Evolutionary conservation across 1,284 basidiomycete species (phyloP), one percentile per base, ranked within the genome.

Genomic region (Sporisorium graminicola): DNA sequence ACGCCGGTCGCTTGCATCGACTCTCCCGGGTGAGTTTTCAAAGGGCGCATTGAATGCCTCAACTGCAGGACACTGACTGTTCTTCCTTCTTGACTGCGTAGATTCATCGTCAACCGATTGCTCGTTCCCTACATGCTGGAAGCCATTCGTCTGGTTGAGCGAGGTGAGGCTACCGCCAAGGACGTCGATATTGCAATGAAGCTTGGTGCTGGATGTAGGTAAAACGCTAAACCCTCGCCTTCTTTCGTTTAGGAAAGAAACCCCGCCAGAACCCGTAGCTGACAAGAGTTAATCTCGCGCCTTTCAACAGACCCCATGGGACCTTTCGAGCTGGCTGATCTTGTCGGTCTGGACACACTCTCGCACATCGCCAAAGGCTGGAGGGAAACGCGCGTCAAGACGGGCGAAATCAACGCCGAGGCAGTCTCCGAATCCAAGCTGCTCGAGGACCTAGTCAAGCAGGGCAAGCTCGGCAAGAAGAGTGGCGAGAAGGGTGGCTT

Each of bases 111-210:
- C 74, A 89, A 89, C 82, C 87, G 89, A 29, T 81, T 89, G 16
- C 83, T 82, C 42, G 88, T 89, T 8, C 88, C 88, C 8, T 89
- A 89, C 83, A 86, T 89, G 84, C 87, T 89, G 69, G 89, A 90
- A 81, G 88, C 89, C 1, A 88, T 89, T 60, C 84, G 88, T 40
- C 89, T 90, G 87, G 86, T 89, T 22, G 89, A 90, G 81, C 86
- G 89, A 33, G 89, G 89, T 16, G 89, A 90, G 58, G 89, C 89
- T 0, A 87, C 88, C 10, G 83, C 88, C 14, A 87, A 89, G 82
- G 89, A 90, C 82, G 87, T 90, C 63, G 89, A 90, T 82, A 87
- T 86, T 13, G 89, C 89, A 40, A 90, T 90, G 89, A 89, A 89
- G 84, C 86, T 90, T 27, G 89, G 89, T 31, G 89, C 89, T 16